Evolutionary conservation across 2,329 filamentous ascomycete genomes (phyloP).

Genomic region (Fusarium domesticum): DNA sequence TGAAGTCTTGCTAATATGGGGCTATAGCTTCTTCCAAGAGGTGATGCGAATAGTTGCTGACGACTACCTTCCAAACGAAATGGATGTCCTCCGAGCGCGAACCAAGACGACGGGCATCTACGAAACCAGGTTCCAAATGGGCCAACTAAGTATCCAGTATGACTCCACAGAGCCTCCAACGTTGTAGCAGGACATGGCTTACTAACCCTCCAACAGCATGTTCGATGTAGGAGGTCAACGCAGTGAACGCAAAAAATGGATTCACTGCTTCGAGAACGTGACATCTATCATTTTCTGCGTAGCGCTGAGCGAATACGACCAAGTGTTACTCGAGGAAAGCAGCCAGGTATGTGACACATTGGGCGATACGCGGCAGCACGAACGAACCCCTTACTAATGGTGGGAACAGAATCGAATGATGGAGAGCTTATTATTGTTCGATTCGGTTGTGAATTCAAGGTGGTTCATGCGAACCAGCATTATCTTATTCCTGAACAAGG

Average conservation of each 20-base stretch:
- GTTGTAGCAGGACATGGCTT: neutral
- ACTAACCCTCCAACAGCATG: constrained; percentile 64
- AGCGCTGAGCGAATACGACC: constrained; percentile 95
- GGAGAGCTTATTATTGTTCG: constrained; percentile 93
- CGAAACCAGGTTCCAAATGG: constrained; percentile 98
- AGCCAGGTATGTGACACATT: constrained; percentile 73
- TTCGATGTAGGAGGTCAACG: constrained; percentile 97
- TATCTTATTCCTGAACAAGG: constrained; percentile 97
- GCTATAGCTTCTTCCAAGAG: constrained; percentile 86
- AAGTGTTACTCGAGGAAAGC: constrained; percentile 93
- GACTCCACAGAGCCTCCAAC: constrained; percentile 34
- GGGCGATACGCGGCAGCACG: too few species aligned
- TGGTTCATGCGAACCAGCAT: constrained; percentile 99
- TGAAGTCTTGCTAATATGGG: constrained; percentile 8
- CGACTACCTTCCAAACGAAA: constrained; percentile 89
- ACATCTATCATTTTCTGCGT: constrained; percentile 99
- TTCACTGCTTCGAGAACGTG: constrained; percentile 99
- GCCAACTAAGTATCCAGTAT: constrained; percentile 96
- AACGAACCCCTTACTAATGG: constrained; percentile 12
- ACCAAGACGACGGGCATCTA: constrained; percentile 99
- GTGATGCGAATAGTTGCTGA: constrained; percentile 77
- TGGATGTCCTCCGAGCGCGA: constrained; percentile 90
- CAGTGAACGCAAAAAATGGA: constrained; percentile 99
- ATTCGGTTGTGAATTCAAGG: constrained; percentile 96
- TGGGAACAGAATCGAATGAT: constrained; percentile 94